Evolutionary conservation across 305 asterid species (phyloP).

Genomic region (Fraxinus latifolia): DNA sequence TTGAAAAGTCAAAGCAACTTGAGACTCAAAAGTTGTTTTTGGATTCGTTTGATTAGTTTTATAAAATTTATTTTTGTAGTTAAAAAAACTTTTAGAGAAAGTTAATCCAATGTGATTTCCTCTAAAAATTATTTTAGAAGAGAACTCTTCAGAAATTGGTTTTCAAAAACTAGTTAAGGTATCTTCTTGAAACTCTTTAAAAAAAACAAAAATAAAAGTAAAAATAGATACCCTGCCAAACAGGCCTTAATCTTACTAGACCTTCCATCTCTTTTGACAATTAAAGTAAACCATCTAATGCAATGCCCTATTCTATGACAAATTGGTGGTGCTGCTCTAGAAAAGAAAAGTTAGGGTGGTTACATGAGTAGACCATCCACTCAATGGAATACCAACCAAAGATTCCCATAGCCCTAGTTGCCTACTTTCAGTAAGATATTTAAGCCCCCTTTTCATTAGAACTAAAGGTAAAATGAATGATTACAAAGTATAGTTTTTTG

Average conservation of each 20-base stretch:
- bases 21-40: too few species aligned
- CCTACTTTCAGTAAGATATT: conserved; percentile 4
- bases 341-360: conserved; percentile 5
- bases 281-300: neutral
- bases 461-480: neutral
- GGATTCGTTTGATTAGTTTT: too few species aligned
- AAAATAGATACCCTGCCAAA: neutral
- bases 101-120: too few species aligned
- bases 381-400: neutral
- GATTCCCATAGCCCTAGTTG: neutral
- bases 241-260: neutral
- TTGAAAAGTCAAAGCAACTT: neutral
- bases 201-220: neutral
- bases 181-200: too few species aligned
- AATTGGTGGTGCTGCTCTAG: conserved; percentile 8
- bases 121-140: too few species aligned
- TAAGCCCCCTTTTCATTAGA: neutral
- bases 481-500: neutral
- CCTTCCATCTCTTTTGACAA: neutral
- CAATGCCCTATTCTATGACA: neutral
- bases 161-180: neutral
- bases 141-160: neutral
- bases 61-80: too few species aligned
- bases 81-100: neutral
- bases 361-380: conserved; percentile 13